Evolutionary conservation across 495 filamentous ascomycete species (phyloP).

Genomic region (Copromyces sp.): DNA sequence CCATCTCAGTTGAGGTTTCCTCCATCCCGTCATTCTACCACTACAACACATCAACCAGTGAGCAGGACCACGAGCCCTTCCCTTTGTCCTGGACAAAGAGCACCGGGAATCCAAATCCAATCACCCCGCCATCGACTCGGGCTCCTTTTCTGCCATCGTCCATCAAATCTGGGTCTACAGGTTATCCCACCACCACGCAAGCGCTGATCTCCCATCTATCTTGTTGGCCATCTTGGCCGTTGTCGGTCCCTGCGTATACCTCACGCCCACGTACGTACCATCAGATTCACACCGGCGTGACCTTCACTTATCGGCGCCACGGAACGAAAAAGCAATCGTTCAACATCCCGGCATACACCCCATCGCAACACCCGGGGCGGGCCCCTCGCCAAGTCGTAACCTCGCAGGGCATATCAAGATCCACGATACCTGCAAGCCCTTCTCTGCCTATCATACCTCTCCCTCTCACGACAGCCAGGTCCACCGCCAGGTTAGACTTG

Average conservation of each 20-base stretch:
- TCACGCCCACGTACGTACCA: neutral
- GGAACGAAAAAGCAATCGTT: conserved; percentile 17
- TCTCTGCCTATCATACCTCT: conserved; percentile 21
- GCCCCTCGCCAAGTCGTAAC: conserved; percentile 6
- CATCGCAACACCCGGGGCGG: conserved; percentile 1
- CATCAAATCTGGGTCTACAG: neutral
- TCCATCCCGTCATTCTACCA: neutral
- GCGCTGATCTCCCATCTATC: neutral
- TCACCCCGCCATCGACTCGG: neutral
- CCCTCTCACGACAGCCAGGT: conserved; percentile 16
- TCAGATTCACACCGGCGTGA: neutral
- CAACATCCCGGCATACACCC: conserved; percentile 1
- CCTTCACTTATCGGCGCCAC: conserved; percentile 21
- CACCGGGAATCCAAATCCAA: neutral
- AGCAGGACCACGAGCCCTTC: neutral
- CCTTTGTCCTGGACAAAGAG: neutral
- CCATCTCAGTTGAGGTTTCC: neutral
- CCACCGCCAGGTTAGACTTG: conserved; percentile 19
- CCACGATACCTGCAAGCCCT: conserved; percentile 12
- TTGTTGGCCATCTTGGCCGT: neutral
- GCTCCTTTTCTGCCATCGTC: neutral
- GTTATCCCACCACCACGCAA: neutral
- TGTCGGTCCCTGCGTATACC: neutral
- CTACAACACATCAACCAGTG: neutral
- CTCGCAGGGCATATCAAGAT: conserved; percentile 9